Base-by-base conservation (phyloP, 768 basidiomycete genomes). In the Punctularia strigosozonata region DNA sequence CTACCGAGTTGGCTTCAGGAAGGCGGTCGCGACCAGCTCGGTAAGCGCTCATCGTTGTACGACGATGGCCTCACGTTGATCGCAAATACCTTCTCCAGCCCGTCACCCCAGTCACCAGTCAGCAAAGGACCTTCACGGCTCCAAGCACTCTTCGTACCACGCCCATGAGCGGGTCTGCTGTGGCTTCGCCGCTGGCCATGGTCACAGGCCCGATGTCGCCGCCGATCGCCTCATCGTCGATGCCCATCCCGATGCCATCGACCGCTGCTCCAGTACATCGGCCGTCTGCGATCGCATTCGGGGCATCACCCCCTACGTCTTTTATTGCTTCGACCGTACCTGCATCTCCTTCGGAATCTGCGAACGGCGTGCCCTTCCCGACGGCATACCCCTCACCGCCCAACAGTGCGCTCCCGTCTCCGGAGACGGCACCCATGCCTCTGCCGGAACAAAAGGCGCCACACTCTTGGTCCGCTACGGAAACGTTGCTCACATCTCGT, bases 1-100 rank as follows among this genome's bases (percentile, higher is more conserved):
- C 55, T 97, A 92, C 63, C 63, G 71, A 19, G 61, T 95, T 38
- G 66, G 59, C 19, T 98, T 97, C 60, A 35, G 25, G 19, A 33
- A 18, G 6, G 35, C 39, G 21, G 28, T n/a, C 35, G 26, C 13
- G 14, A 33, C 24, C 12, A 3, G 10, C 15, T 26, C 21, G 32
- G 32, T 4, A 17, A 36, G 13, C 3, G 19, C n/a, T n/a, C n/a
- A n/a, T n/a, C n/a, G n/a, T n/a, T n/a, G n/a, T n/a, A n/a, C n/a
- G n/a, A n/a, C n/a, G n/a, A n/a, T n/a, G n/a, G n/a, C n/a, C n/a
- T n/a, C n/a, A n/a, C n/a, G n/a, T n/a, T n/a, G n/a, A n/a, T n/a
- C n/a, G n/a, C n/a, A n/a, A n/a, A n/a, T n/a, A n/a, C n/a, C n/a
- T n/a, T n/a, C n/a, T n/a, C n/a, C n/a, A n/a, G 19, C 20, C 43